Conservation (phyloP, 148 eudicot species). For the Rhododendron ferrugineum region DNA sequence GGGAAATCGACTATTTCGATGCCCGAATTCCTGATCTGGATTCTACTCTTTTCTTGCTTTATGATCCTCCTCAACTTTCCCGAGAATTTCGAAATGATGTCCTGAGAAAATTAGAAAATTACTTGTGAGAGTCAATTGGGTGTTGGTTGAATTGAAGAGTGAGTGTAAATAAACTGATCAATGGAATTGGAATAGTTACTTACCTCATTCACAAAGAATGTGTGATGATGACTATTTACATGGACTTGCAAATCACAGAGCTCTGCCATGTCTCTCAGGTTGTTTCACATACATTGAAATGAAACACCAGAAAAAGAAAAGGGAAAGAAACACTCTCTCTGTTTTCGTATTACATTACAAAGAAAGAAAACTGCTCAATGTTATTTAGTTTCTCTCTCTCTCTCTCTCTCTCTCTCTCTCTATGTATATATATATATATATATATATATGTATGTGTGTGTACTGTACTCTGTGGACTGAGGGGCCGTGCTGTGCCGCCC, state of each 20-base stretch:
- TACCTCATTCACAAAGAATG: conserved; percentile 8
- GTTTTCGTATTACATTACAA: neutral
- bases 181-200: neutral
- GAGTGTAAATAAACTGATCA: neutral
- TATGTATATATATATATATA: too few species aligned
- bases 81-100: conserved; percentile 42
- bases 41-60: conserved; percentile 39
- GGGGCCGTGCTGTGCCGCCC: too few species aligned
- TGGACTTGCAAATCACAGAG: conserved; percentile 11
- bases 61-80: conserved; percentile 47
- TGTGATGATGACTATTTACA: neutral
- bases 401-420: neutral
- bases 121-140: neutral
- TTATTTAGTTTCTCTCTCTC: neutral
- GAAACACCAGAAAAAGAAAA: neutral
- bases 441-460: too few species aligned
- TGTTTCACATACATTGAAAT: neutral
- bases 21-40: conserved; percentile 20
- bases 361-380: neutral
- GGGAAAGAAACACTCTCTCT: neutral
- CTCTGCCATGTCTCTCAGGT: conserved; percentile 6
- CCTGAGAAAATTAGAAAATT: conserved; percentile 33
- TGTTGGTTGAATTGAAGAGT: neutral
- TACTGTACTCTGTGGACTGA: too few species aligned
- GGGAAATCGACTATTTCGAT: conserved; percentile 55